Conservation (phyloP, 1,139 yeast genomes). For the Casaregolazyma lundiana region DNA sequence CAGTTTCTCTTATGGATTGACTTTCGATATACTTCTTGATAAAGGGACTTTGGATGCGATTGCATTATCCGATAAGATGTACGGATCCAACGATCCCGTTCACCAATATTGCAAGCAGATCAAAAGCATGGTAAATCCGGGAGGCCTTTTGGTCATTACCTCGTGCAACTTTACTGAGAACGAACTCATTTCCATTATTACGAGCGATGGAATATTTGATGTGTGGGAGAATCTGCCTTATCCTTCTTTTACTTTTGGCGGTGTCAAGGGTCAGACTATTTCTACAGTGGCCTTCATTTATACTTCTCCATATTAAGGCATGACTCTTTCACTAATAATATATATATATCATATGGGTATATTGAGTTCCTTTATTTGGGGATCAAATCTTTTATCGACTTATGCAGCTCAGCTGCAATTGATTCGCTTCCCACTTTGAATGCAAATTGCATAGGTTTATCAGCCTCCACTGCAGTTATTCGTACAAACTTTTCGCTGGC, state of each 20-base stretch:
- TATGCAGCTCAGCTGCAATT: slow-evolving; percentile 55
- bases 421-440: slow-evolving; percentile 63
- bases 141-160: slow-evolving; percentile 58
- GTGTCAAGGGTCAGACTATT: slow-evolving; percentile 78
- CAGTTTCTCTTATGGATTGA: slow-evolving; percentile 39
- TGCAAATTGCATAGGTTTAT: slow-evolving; percentile 76
- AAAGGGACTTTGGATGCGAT: slow-evolving; percentile 97
- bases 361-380: not conserved
- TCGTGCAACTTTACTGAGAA: slow-evolving; percentile 91
- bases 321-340: slow-evolving; percentile 5
- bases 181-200: slow-evolving; percentile 58
- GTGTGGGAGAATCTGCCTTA: slow-evolving; percentile 64
- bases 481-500: slow-evolving; percentile 75
- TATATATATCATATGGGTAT: not conserved
- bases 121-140: slow-evolving; percentile 48
- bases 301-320: slow-evolving; percentile 16
- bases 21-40: slow-evolving; percentile 73
- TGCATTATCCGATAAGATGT: slow-evolving; percentile 65
- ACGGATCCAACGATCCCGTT: slow-evolving; percentile 44
- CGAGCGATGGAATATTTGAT: slow-evolving; percentile 34
- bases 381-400: slow-evolving; percentile 42
- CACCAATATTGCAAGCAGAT: slow-evolving; percentile 63
- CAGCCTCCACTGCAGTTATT: slow-evolving; percentile 54
- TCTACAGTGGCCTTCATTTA: slow-evolving; percentile 74
- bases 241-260: slow-evolving; percentile 85